Evolutionary conservation across 805 yeast genomes (phyloP), one percentile per base, ranked within the genome.

Genomic region (Metschnikowia reukaufii): DNA sequence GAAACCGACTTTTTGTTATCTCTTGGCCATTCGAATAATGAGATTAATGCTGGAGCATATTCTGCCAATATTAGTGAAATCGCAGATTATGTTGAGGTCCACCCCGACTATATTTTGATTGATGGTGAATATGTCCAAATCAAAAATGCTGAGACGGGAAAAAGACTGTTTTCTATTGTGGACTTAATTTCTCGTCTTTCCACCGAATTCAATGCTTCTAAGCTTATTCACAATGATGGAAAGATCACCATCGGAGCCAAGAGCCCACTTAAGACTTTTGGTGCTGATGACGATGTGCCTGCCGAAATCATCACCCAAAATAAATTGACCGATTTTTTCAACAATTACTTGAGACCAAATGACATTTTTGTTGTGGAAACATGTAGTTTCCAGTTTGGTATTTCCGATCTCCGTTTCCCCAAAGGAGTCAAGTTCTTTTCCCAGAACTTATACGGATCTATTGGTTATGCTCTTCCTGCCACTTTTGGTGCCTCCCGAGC

Each of bases 381-480:
- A 2, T 90, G 96, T 42, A 82, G 96, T 2, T 79, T 87, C 61
- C 82, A 84, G 73, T 89, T 88, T 68, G 91, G 85, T 7, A 61
- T 85, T 36, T 81, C 88, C 25, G 92, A 86, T 58, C 61, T 85
- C 29, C 68, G 70, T 54, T 77, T 91, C 48, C 87, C 90, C 34
- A 58, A 64, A 16, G 74, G 77, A 44, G 68, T 77, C 23, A 70
- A 69, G 42, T 68, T 73, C 44, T 70, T 84, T 32, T 77, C 88
- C 2, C 96, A 88, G 67, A 78, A 82, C 17, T 87, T 84, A 60
- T 91, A 84, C 61, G 79, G 90, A 6, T 88, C 96, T 1, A 91
- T 91, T 57, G 97, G 97, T 5, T 86, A 81, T 70, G 92, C 96
- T 0, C 70, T 91, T 21, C 97, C 97, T 2, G 86, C 91, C 9